phyloP scores from a whole-genome alignment of 805 yeast genomes.

The Yarrowia deformans region DNA sequence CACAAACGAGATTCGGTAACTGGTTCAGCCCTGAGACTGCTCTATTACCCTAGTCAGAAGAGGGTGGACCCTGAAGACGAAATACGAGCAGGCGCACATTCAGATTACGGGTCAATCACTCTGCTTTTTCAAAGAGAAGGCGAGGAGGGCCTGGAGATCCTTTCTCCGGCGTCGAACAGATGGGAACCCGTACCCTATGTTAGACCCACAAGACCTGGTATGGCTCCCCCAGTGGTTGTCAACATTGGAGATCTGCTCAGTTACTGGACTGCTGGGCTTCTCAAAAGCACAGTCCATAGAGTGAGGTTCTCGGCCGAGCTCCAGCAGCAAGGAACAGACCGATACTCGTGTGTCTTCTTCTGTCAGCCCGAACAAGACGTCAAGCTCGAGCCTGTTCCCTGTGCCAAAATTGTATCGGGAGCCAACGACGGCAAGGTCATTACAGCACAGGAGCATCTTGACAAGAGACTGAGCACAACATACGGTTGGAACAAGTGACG shows the following conservation, averaged over 20 bases:
- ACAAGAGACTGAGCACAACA: constrained; percentile 68
- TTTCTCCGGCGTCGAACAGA: constrained; percentile 58
- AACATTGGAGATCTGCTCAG: constrained; percentile 80
- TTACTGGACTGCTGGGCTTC: constrained; percentile 80
- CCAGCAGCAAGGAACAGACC: constrained; percentile 62
- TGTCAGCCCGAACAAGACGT: constrained; percentile 77
- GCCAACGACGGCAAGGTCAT: constrained; percentile 58
- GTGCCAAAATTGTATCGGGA: constrained; percentile 58
- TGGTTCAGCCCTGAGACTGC: constrained; percentile 72
- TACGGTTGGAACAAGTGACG: constrained; percentile 57
- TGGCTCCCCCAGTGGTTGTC: constrained; percentile 76
- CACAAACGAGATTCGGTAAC: constrained; percentile 60
- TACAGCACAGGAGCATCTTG: constrained; percentile 74
- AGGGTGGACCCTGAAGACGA: constrained; percentile 58
- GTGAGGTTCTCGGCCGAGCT: constrained; percentile 62
- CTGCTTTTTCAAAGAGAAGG: constrained; percentile 71
- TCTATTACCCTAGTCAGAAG: constrained; percentile 73
- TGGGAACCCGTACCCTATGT: constrained; percentile 78
- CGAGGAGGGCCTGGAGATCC: constrained; percentile 77
- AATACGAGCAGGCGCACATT: constrained; percentile 84
- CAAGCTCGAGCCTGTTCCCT: constrained; percentile 74
- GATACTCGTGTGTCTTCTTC: constrained; percentile 82
- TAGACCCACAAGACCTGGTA: constrained; percentile 51
- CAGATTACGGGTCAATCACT: constrained; percentile 82
- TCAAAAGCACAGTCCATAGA: constrained; percentile 77